Evolutionary conservation across 345 rosid species (phyloP).

Genomic region (Erucastrum elatum): DNA sequence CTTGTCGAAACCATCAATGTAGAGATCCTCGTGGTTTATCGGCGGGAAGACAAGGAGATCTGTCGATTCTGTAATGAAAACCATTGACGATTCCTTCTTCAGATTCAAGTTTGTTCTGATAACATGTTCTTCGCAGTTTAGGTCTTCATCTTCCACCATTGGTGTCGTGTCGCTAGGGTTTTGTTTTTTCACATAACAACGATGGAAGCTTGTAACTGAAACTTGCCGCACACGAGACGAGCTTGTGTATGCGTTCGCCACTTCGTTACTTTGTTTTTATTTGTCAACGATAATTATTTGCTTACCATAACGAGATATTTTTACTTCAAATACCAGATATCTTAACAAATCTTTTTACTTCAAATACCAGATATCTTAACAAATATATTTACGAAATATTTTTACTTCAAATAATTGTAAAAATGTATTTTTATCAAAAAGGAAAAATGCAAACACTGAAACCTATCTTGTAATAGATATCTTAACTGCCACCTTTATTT

Average conservation of each 20-base stretch:
- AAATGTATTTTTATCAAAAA: neutral
- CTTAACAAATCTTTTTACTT: no score
- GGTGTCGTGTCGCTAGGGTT: neutral
- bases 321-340: neutral
- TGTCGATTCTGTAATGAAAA: neutral
- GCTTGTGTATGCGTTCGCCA: neutral
- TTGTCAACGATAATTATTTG: neutral
- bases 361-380: neutral
- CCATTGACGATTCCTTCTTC: no score
- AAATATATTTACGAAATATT: no score
- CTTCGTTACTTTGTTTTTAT: no score
- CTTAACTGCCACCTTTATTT: neutral
- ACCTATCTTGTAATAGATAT: neutral
- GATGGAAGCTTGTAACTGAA: neutral
- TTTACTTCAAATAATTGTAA: neutral
- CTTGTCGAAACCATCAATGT: neutral
- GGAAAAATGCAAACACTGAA: neutral
- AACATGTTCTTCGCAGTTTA: constrained; percentile 3
- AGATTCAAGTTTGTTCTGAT: no score
- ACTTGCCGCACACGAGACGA: neutral
- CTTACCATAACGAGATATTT: neutral
- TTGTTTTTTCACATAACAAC: no score
- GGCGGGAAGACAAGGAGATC: constrained; percentile 49
- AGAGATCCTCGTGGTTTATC: constrained; percentile 51
- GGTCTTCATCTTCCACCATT: neutral